phyloP scores from a whole-genome alignment of 192 early-diverging fungal species.

The Radiomyces spectabilis region DNA sequence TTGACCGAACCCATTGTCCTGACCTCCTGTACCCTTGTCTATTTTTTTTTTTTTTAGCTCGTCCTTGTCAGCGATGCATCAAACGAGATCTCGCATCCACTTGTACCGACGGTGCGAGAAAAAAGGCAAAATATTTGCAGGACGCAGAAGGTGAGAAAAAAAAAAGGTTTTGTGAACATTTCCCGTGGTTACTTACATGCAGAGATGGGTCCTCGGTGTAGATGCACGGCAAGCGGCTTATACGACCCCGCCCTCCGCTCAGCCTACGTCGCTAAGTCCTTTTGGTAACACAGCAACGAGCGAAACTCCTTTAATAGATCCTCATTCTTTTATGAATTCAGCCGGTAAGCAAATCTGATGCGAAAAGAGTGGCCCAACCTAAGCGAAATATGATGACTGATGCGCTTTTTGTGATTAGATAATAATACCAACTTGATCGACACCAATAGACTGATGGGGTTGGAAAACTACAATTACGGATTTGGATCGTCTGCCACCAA shows the following conservation, averaged over 20 bases:
- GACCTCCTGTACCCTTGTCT: neutral
- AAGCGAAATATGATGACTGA: too few relatives aligned
- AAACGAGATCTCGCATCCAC: slow-evolving; percentile 68
- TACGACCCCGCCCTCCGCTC: too few relatives aligned
- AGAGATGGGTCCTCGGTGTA: too few relatives aligned
- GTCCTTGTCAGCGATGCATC: slow-evolving; percentile 84
- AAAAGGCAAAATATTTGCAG: slow-evolving; percentile 88
- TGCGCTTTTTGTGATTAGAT: neutral
- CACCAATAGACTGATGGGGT: slow-evolving; percentile 12
- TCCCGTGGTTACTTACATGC: neutral
- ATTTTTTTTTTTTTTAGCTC: slow-evolving; percentile 34
- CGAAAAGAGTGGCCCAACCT: too few relatives aligned
- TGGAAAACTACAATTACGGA: slow-evolving; percentile 35
- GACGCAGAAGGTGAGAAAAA: slow-evolving; percentile 46
- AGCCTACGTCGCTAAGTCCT: too few relatives aligned
- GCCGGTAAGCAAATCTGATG: too few relatives aligned
- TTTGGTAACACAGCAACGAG: too few relatives aligned
- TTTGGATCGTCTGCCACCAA: slow-evolving; percentile 87
- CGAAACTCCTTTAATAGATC: too few relatives aligned
- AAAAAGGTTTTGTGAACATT: neutral
- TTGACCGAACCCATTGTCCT: too few relatives aligned
- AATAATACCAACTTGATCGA: slow-evolving; percentile 19
- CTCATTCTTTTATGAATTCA: too few relatives aligned
- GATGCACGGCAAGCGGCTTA: too few relatives aligned
- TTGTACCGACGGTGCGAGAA: slow-evolving; percentile 80